phyloP scores from a whole-genome alignment of 768 basidiomycete species.

The Tephrocybe rancida region DNA sequence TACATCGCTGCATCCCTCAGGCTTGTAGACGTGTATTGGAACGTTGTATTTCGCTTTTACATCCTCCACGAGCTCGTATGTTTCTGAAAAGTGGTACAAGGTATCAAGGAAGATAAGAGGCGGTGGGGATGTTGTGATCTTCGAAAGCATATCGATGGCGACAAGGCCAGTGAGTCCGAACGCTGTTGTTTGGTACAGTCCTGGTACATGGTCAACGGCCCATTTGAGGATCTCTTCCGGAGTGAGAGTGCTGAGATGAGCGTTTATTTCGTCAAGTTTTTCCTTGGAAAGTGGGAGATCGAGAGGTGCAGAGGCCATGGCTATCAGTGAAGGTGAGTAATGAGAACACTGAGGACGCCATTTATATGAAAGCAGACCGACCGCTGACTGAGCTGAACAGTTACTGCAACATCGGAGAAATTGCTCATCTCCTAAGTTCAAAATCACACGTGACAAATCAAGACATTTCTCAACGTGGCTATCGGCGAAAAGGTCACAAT shows the following conservation, averaged over 20 bases:
- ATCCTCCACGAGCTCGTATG: conserved; percentile 85
- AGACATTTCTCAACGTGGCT: too few relatives aligned
- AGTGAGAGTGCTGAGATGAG: conserved; percentile 64
- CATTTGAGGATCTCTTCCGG: conserved; percentile 88
- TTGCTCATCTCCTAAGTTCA: background rate
- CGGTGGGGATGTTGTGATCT: conserved; percentile 65
- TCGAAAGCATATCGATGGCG: conserved; percentile 92
- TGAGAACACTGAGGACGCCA: conserved; percentile 8
- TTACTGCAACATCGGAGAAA: background rate
- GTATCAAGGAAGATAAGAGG: conserved; percentile 97
- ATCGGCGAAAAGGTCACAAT: too few relatives aligned
- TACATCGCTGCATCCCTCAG: conserved; percentile 66
- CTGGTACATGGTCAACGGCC: conserved; percentile 79
- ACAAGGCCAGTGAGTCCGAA: conserved; percentile 96
- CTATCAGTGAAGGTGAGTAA: background rate
- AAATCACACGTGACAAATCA: conserved; percentile 14
- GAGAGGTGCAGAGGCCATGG: conserved; percentile 41
- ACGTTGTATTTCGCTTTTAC: conserved; percentile 77
- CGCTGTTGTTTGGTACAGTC: conserved; percentile 91
- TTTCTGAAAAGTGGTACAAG: conserved; percentile 93
- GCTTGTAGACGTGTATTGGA: conserved; percentile 77
- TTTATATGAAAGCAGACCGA: conserved; percentile 10
- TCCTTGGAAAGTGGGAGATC: conserved; percentile 58
- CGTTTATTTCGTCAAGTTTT: conserved; percentile 71
- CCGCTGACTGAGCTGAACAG: conserved; percentile 8